Percentiles rank a stretch among this genome's conserved stretches.
Evolutionary conservation across 2,329 filamentous ascomycete genomes (phyloP).

Genomic region (Drechmeria coniospora): DNA sequence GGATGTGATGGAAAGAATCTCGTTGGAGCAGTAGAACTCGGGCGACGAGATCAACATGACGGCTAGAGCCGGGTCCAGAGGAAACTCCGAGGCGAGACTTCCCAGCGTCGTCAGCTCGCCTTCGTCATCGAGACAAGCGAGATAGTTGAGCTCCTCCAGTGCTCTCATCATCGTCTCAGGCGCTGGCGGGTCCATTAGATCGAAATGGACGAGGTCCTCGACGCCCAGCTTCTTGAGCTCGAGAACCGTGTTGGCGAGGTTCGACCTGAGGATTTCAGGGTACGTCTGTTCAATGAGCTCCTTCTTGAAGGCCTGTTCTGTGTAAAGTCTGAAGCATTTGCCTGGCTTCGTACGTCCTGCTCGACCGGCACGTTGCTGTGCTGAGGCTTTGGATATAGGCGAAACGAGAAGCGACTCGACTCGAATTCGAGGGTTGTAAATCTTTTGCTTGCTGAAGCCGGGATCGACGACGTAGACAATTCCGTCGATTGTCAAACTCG

Average conservation of each 20-base stretch:
- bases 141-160: slow-evolving; percentile 91
- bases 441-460: slow-evolving; percentile 98
- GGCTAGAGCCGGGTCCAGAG: slow-evolving; percentile 80
- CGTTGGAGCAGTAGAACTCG: slow-evolving; percentile 97
- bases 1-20: slow-evolving; percentile 88
- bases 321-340: slow-evolving; percentile 96
- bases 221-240: slow-evolving; percentile 96
- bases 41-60: slow-evolving; percentile 97
- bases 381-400: slow-evolving; percentile 93
- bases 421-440: slow-evolving; percentile 92
- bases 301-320: slow-evolving; percentile 89
- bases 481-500: slow-evolving; percentile 91
- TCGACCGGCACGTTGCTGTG: slow-evolving; percentile 95
- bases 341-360: slow-evolving; percentile 95
- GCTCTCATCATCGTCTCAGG: slow-evolving; percentile 98
- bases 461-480: slow-evolving; percentile 99
- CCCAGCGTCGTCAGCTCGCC: slow-evolving; percentile 82
- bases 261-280: slow-evolving; percentile 87
- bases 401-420: slow-evolving; percentile 96
- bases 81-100: slow-evolving; percentile 82
- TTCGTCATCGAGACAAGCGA: slow-evolving; percentile 91
- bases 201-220: slow-evolving; percentile 92
- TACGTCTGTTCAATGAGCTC: slow-evolving; percentile 96
- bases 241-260: slow-evolving; percentile 84
- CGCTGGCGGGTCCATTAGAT: slow-evolving; percentile 94